Conservation (phyloP, 352 stramenopile genomes). For the Blastocystis sp. region DNA sequence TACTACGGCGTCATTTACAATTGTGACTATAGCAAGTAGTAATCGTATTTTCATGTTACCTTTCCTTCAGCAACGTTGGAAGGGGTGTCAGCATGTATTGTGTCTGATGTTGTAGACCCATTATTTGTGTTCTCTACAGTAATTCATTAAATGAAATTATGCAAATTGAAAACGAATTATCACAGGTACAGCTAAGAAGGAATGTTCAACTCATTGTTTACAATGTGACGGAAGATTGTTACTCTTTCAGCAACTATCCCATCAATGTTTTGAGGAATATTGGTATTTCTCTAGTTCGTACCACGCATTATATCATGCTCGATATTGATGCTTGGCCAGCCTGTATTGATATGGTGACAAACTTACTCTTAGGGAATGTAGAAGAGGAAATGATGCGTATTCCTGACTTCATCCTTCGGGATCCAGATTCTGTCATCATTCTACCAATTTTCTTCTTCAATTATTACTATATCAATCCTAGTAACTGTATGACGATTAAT, state of each 20-base stretch:
- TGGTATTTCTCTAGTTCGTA: slow-evolving; percentile 5
- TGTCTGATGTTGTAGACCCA: too few relatives aligned
- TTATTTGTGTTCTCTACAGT: too few relatives aligned
- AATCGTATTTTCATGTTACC: too few relatives aligned
- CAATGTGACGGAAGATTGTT: not conserved
- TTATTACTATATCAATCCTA: not conserved
- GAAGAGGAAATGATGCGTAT: not conserved
- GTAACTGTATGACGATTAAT: not conserved
- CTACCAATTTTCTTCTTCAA: not conserved
- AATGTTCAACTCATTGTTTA: not conserved
- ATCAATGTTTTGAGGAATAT: slow-evolving; percentile 39
- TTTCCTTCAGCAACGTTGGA: too few relatives aligned
- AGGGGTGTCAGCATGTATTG: too few relatives aligned
- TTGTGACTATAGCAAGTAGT: too few relatives aligned
- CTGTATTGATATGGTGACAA: not conserved
- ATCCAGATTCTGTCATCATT: not conserved
- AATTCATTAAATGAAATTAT: too few relatives aligned
- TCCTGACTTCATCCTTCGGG: not conserved
- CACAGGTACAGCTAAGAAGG: too few relatives aligned
- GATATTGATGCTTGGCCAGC: slow-evolving; percentile 10
- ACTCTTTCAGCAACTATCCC: not conserved
- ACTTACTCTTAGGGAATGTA: not conserved
- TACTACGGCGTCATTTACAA: too few relatives aligned
- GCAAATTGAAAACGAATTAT: too few relatives aligned
- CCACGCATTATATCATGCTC: slow-evolving; percentile 2